Evolutionary conservation across 1,284 basidiomycete genomes (phyloP), one percentile per base, ranked within the genome.

Genomic region (Pyrrhoderma lamaoense): DNA sequence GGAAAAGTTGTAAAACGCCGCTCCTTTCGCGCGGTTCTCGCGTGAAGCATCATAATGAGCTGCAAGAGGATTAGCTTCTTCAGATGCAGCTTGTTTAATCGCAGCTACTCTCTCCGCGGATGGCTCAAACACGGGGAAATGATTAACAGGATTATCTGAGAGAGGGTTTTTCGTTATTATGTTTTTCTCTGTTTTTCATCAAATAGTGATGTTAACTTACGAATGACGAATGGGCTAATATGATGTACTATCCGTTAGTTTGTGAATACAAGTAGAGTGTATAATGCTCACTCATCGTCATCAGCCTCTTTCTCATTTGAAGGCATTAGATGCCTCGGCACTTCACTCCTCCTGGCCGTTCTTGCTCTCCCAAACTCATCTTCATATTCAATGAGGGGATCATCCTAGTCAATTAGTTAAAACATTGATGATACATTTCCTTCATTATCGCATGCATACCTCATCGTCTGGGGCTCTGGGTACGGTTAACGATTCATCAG

Each of bases 1-100:
- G 2, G 89, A 88, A 65, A 98, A 94, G 61, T 88, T 82, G 64
- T 94, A 95, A 68, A 88, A 90, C 0, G 80, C 93, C 0, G 93
- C 93, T 31, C 89, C 94, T 61, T 85, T 85, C n/a, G 85, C 79
- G 7, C 94, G 85, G 8, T 86, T 80, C 65, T 99, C 94, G 47
- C 70, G 71, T 0, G 78, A 74, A 0, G 90, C 76, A 64, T 97
- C 89, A 65, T 93, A 98, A 64, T 94, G 91, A 14, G 77, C 69
- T 14, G 79, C 75, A 2, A 89, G 74, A 0, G 87, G 83, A 51
- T 80, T 85, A 48, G 80, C 74, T 16, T 81, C 81, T 60, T 96
- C 93, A 16, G 80, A 75, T 23, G 78, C 74, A 3, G 82, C 75
- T 57, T 88, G 82, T 59, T 84, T 82, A 57, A 95, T 89, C 52